Evolutionary conservation across 2,329 filamentous ascomycete species (phyloP).

Genomic region (Neobulgaria alba): DNA sequence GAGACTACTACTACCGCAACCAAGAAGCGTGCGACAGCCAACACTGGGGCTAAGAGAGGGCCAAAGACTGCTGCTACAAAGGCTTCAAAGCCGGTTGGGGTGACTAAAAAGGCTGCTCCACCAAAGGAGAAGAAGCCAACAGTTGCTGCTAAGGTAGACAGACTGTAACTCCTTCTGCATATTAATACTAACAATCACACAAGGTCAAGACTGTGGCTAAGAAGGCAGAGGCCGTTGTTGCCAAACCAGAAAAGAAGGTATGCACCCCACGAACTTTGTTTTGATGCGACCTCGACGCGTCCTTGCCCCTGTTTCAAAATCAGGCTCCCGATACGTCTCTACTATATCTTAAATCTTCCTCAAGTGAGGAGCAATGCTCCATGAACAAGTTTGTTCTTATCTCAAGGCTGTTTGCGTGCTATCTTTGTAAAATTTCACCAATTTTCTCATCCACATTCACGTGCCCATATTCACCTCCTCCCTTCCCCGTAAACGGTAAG

Average conservation of each 20-base stretch:
- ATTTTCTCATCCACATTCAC: not conserved
- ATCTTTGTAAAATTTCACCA: not conserved
- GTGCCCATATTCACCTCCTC: not conserved
- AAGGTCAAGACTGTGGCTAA: constrained; percentile 27
- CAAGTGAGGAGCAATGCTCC: constrained; percentile 3
- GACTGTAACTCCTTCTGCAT: not conserved
- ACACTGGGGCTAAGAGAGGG: constrained; percentile 24
- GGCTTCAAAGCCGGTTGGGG: constrained; percentile 25
- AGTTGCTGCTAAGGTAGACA: constrained; percentile 23
- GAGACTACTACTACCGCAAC: constrained; percentile 18
- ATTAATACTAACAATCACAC: constrained; percentile 10
- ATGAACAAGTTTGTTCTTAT: not conserved
- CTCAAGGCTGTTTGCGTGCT: not conserved
- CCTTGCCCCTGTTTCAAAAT: constrained; percentile 15
- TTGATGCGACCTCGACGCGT: constrained; percentile 19
- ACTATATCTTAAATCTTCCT: constrained; percentile 4
- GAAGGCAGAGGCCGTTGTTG: constrained; percentile 26
- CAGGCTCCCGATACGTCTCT: constrained; percentile 8
- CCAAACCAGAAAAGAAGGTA: constrained; percentile 33
- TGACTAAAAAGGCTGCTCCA: constrained; percentile 26
- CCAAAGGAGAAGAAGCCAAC: constrained; percentile 29
- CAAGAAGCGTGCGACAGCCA: constrained; percentile 25
- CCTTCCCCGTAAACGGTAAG: not conserved
- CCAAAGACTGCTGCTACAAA: constrained; percentile 29
- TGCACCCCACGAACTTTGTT: constrained; percentile 15